phyloP scores from a whole-genome alignment of 2,329 filamentous ascomycete genomes.

The Alternaria atra region DNA sequence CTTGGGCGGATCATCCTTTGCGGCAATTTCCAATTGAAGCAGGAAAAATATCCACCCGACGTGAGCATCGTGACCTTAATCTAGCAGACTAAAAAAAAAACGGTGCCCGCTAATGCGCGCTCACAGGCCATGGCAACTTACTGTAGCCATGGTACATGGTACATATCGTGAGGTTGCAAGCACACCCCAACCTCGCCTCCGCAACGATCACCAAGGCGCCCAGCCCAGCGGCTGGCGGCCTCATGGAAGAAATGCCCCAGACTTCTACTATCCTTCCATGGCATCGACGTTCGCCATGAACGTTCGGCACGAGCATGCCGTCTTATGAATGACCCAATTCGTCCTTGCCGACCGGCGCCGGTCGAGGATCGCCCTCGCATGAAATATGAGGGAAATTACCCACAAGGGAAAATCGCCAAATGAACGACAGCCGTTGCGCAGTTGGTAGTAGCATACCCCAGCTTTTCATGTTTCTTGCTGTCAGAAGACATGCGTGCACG shows the following conservation, averaged over 20 bases:
- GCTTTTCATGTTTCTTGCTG: conserved; percentile 12
- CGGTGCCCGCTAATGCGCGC: not conserved
- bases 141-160: not conserved
- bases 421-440: conserved; percentile 13
- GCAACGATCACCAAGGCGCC: conserved; percentile 1
- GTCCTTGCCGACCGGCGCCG: not conserved
- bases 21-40: not conserved
- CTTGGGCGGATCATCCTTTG: not conserved
- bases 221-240: conserved; percentile 1
- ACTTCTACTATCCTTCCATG: conserved; percentile 3
- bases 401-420: conserved; percentile 4
- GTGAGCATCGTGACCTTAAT: conserved; percentile 1
- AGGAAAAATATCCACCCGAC: not conserved
- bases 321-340: not conserved
- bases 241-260: conserved; percentile 1
- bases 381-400: conserved; percentile 8
- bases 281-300: not conserved
- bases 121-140: not conserved
- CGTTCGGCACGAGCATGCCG: not conserved
- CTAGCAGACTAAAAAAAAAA: not conserved
- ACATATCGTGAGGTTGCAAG: not conserved
- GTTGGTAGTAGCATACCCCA: conserved; percentile 10
- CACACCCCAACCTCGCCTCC: not conserved
- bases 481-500: conserved; percentile 1
- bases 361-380: conserved; percentile 1